Evolutionary conservation across 257 asterid species (phyloP).

Genomic region (Penstemon davidsonii): DNA sequence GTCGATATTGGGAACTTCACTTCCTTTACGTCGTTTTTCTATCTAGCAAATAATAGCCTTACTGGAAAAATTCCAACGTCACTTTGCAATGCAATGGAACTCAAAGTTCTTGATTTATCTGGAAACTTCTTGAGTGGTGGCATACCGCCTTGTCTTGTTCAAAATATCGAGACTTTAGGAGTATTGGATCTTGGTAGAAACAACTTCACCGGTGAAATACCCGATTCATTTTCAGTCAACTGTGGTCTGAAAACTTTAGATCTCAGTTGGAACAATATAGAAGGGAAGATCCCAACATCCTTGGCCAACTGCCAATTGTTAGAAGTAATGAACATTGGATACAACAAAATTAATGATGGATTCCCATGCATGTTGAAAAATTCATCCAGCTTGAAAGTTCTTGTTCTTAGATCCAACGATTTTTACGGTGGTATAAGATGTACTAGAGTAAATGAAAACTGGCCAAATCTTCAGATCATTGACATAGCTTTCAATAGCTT

Average conservation of each 20-base stretch:
- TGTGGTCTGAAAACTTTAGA: slow-evolving; percentile 42
- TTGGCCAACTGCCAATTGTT: slow-evolving; percentile 35
- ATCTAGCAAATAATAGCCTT: slow-evolving; percentile 33
- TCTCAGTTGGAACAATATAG: slow-evolving; percentile 36
- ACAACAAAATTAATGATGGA: slow-evolving; percentile 34
- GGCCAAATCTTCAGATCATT: slow-evolving; percentile 33
- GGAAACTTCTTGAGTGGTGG: slow-evolving; percentile 37
- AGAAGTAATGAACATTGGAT: slow-evolving; percentile 51
- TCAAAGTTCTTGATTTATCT: slow-evolving; percentile 50
- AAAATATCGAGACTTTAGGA: neutral
- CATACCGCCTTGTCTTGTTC: slow-evolving; percentile 40
- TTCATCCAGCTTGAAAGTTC: slow-evolving; percentile 28
- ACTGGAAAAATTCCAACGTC: slow-evolving; percentile 45
- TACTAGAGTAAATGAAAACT: slow-evolving; percentile 3
- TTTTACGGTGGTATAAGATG: slow-evolving; percentile 34
- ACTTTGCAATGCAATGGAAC: slow-evolving; percentile 32
- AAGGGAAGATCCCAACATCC: slow-evolving; percentile 43
- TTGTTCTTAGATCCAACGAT: slow-evolving; percentile 35
- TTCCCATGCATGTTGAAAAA: slow-evolving; percentile 43
- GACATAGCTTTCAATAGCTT: too few relatives aligned
- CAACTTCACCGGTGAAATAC: slow-evolving; percentile 36
- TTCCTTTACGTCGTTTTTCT: slow-evolving; percentile 19
- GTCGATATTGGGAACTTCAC: slow-evolving; percentile 8
- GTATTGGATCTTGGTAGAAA: slow-evolving; percentile 41
- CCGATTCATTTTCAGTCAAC: slow-evolving; percentile 29